phyloP scores from a whole-genome alignment of 306 rosid species.

The Cicer yamashitae region DNA sequence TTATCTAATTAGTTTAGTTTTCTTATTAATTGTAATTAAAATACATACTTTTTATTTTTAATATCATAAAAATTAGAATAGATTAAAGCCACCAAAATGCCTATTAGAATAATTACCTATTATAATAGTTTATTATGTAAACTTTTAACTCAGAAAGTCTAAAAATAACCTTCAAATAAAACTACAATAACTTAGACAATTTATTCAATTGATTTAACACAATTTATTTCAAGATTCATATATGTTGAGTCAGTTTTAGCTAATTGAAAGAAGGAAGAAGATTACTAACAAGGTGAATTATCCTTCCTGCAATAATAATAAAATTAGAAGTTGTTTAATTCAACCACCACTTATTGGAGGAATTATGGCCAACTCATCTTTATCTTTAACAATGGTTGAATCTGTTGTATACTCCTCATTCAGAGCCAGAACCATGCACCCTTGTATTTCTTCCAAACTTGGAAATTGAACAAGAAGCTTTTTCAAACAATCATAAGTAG shows the following conservation, averaged over 20 bases:
- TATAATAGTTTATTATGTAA: no score
- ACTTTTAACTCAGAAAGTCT: background rate
- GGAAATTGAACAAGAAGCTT: conserved; percentile 71
- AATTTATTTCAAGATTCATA: background rate
- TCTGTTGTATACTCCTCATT: conserved; percentile 79
- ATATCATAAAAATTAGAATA: no score
- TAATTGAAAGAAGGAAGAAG: background rate
- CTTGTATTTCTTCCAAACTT: conserved; percentile 68
- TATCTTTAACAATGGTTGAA: conserved; percentile 64
- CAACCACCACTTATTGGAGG: conserved; percentile 93
- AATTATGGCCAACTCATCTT: conserved; percentile 81
- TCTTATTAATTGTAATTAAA: no score
- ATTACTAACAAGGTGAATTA: background rate
- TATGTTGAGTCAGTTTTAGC: background rate
- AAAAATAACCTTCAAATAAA: background rate
- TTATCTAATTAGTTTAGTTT: no score
- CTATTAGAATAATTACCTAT: no score
- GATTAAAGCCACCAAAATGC: no score
- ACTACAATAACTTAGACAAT: background rate
- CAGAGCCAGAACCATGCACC: conserved; percentile 81
- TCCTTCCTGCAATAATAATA: background rate
- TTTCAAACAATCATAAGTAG: conserved; percentile 71
- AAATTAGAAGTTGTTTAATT: conserved; percentile 36
- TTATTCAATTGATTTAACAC: background rate
- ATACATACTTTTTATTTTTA: no score